Evolutionary conservation across 1,284 basidiomycete species (phyloP).

Genomic region (Sanghuangporus sanghuang): DNA sequence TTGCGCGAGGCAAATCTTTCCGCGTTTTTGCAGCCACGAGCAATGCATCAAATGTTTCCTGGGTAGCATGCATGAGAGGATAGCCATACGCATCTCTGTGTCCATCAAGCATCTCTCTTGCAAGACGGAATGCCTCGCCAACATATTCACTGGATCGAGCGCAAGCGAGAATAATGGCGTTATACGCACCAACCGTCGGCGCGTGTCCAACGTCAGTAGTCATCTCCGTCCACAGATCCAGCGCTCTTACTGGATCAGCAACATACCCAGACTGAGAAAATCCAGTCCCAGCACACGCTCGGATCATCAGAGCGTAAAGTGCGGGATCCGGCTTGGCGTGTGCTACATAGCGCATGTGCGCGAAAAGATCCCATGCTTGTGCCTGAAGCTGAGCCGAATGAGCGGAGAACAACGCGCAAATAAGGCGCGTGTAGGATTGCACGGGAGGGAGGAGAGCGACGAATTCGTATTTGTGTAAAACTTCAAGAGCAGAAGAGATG

Average conservation of each 20-base stretch:
- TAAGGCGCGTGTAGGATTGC: constrained; percentile 58
- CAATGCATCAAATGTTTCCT: constrained; percentile 74
- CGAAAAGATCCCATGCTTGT: constrained; percentile 89
- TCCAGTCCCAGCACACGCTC: constrained; percentile 66
- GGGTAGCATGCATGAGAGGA: constrained; percentile 57
- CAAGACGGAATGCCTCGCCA: constrained; percentile 73
- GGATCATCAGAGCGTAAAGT: constrained; percentile 86
- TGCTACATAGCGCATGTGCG: constrained; percentile 93
- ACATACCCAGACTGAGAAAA: constrained; percentile 35
- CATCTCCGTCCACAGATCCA: constrained; percentile 95
- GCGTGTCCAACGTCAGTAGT: constrained; percentile 52
- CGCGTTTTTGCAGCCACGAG: constrained; percentile 86
- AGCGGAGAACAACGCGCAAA: constrained; percentile 54
- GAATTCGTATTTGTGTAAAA: constrained; percentile 63
- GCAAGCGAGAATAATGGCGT: constrained; percentile 78
- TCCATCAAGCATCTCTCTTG: constrained; percentile 77
- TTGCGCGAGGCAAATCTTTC: constrained; percentile 76
- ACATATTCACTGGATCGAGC: constrained; percentile 60
- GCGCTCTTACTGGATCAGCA: constrained; percentile 83
- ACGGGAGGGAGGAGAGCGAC: constrained; percentile 55
- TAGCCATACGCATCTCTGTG: constrained; percentile 58
- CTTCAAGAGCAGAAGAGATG: constrained; percentile 49
- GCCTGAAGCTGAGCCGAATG: constrained; percentile 48
- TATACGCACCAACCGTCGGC: constrained; percentile 73
- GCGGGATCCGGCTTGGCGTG: constrained; percentile 75